Evolutionary conservation across 371 early-diverging fungal genomes (phyloP).

Genomic region (Mortierella polycephala): DNA sequence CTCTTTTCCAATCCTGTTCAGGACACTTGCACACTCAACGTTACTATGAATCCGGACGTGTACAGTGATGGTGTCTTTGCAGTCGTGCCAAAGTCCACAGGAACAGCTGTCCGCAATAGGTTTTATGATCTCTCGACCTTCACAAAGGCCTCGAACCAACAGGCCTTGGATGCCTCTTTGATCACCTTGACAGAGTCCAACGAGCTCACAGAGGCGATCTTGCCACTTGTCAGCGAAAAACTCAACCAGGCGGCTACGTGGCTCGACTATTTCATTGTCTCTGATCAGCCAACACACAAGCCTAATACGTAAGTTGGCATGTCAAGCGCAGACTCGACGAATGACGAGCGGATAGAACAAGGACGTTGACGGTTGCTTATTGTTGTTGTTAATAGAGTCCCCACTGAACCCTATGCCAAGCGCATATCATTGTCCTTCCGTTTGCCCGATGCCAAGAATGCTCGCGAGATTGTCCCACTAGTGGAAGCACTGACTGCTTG

Average conservation of each 20-base stretch:
- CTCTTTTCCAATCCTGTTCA: slow-evolving; percentile 21
- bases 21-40: slow-evolving; percentile 46
- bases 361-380: neutral
- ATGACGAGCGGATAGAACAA: neutral
- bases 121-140: slow-evolving; percentile 36
- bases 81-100: slow-evolving; percentile 39
- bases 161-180: slow-evolving; percentile 21
- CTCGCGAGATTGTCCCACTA: slow-evolving; percentile 36
- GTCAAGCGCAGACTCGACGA: neutral
- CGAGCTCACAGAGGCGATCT: slow-evolving; percentile 43
- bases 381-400: slow-evolving; percentile 7
- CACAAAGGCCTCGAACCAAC: slow-evolving; percentile 49
- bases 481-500: slow-evolving; percentile 46
- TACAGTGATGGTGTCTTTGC: slow-evolving; percentile 53
- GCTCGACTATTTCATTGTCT: slow-evolving; percentile 53
- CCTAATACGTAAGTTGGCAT: slow-evolving; percentile 28
- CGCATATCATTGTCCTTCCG: slow-evolving; percentile 51
- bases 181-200: slow-evolving; percentile 49
- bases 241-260: slow-evolving; percentile 42
- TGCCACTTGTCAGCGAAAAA: slow-evolving; percentile 34
- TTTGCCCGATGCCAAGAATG: slow-evolving; percentile 28
- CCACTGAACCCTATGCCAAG: slow-evolving; percentile 38
- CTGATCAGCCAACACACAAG: slow-evolving; percentile 43
- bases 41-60: slow-evolving; percentile 49
- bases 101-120: slow-evolving; percentile 32